Percentiles rank a stretch among this genome's conserved stretches.
phyloP scores from a whole-genome alignment of 495 filamentous ascomycete species.

The Pseudoneurospora amorphoporcata region DNA sequence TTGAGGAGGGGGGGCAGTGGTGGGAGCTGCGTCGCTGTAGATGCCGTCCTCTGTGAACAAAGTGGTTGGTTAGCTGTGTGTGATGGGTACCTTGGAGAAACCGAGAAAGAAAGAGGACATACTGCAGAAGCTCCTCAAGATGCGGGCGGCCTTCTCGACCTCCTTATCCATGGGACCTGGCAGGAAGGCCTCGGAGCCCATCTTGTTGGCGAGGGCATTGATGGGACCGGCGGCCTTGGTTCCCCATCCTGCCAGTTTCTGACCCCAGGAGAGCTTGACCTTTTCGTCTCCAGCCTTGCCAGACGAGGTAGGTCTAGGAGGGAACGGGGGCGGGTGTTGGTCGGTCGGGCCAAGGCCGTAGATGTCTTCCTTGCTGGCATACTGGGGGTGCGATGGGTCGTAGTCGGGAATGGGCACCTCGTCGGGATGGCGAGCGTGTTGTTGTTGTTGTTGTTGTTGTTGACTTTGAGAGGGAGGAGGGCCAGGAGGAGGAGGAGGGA shows the following conservation, averaged over 20 bases:
- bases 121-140: conserved; percentile 71
- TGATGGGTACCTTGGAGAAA: no score
- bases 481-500: conserved; percentile 15
- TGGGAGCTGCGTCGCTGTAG: conserved; percentile 15
- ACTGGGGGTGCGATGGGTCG: neutral
- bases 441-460: conserved; percentile 1
- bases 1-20: conserved; percentile 3
- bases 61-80: neutral
- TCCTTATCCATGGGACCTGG: conserved; percentile 72
- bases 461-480: neutral
- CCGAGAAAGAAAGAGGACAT: neutral
- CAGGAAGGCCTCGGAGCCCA: conserved; percentile 57
- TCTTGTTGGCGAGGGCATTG: conserved; percentile 56
- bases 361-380: conserved; percentile 6
- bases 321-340: conserved; percentile 14
- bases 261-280: conserved; percentile 14
- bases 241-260: conserved; percentile 17
- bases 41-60: conserved; percentile 18
- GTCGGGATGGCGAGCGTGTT: conserved; percentile 11
- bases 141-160: conserved; percentile 76
- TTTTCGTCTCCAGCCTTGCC: conserved; percentile 6
- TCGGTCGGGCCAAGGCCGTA: conserved; percentile 19
- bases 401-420: conserved; percentile 22
- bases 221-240: conserved; percentile 46
- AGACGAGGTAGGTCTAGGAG: neutral